Evolutionary conservation across 2,329 filamentous ascomycete species (phyloP).

Genomic region (Alternaria incomplexa): DNA sequence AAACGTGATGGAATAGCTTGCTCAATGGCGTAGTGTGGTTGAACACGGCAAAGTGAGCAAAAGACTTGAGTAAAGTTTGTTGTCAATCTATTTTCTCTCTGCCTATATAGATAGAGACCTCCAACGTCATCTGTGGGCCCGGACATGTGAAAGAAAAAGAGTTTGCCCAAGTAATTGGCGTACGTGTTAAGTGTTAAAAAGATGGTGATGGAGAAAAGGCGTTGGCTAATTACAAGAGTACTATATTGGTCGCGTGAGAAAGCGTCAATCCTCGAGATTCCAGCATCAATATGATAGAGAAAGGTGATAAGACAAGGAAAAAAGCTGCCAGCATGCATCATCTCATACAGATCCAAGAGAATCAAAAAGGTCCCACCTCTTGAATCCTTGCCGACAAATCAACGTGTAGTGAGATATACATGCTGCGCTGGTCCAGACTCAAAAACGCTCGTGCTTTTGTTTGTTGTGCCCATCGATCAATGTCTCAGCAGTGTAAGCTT

Average conservation of each 20-base stretch:
- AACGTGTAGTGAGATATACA: background rate
- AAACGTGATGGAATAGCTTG: background rate
- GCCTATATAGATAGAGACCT: background rate
- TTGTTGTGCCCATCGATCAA: background rate
- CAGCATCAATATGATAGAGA: background rate
- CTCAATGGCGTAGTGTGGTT: background rate
- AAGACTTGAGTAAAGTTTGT: background rate
- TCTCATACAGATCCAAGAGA: background rate
- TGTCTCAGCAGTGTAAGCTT: background rate
- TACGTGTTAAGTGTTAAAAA: background rate
- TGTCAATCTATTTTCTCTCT: background rate
- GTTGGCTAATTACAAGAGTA: constrained; percentile 10
- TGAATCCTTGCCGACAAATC: background rate
- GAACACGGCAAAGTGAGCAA: background rate
- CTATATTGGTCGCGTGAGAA: constrained; percentile 6
- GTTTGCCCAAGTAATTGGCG: background rate
- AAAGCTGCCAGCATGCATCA: constrained; percentile 1
- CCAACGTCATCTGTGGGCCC: background rate
- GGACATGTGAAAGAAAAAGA: background rate
- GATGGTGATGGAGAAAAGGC: background rate
- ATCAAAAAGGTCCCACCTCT: background rate
- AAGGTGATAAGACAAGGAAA: background rate
- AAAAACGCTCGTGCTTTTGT: constrained; percentile 9
- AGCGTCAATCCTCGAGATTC: constrained; percentile 1
- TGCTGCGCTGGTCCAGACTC: constrained; percentile 1